Base-by-base conservation (phyloP, 371 early-diverging fungal species). In the Modicella reniformis region DNA sequence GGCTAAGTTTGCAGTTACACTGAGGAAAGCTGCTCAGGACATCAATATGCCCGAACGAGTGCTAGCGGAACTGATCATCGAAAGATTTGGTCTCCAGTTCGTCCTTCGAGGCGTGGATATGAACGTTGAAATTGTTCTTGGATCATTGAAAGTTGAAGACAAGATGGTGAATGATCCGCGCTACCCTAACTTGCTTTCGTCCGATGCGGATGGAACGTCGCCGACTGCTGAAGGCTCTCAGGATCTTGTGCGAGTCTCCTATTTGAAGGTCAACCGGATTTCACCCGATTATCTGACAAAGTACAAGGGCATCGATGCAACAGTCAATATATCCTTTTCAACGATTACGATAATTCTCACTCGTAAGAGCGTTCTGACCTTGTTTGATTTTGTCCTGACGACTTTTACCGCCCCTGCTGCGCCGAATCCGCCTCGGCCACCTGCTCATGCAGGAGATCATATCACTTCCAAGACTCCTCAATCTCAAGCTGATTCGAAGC, bases 301-400 rank as follows among this genome's bases (percentile, higher is more conserved):
- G 56, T 92, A 90, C 81, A 88, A 93, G 58, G 92, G 94, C 8
- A 87, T 93, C 58, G 93, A 94, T 55, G 94, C 94, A 60, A 88
- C 89, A 0, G 90, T 95, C 3, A 92, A 93, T 50, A 88, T 96
- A 2, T 88, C 92, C 2, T 84, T 98, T 29, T 95, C 95, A 1
- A 92, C 92, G 0, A 81, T 96, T 32, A 92, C 92, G 33, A 85
- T 96, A 72, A 89, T 93, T 49, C 86, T 97, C 0, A 93, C 95
- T 1, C 91, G 92, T 41, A 93, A 92, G 76, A 93, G 94, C 48
- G 91, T 98, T 2, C 76, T 97, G 50, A 88, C 89, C 0, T 80
- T 95, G 9, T 93, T 96, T 75, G 93, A 94, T 74, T 96, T 93
- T 73, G 75, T 96, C 4, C 79, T 97, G 26, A 88, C 88, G 29